Percentiles rank a stretch among this genome's conserved stretches.
Evolutionary conservation across 2,329 filamentous ascomycete species (phyloP).

Genomic region (Magnaporthiopsis poae): DNA sequence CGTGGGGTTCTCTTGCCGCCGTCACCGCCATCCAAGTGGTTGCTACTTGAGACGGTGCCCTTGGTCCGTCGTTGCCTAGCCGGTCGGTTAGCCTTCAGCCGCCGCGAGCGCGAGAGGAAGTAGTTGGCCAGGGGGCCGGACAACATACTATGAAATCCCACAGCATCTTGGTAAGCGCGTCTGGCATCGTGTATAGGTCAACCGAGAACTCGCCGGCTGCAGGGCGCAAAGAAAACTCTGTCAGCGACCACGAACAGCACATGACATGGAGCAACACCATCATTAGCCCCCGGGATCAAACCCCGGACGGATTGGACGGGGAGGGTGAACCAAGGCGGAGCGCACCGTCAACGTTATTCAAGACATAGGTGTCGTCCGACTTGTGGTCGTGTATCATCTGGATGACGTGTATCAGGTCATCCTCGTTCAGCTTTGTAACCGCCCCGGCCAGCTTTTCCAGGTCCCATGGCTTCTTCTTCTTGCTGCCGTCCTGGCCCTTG

Average conservation of each 20-base stretch:
- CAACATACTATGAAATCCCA: constrained; percentile 68
- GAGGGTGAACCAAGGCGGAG: constrained; percentile 7
- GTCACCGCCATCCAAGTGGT: neutral
- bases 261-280: neutral
- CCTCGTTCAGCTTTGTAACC: constrained; percentile 78
- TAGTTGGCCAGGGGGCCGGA: no score
- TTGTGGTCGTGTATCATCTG: constrained; percentile 99
- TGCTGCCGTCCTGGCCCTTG: constrained; percentile 56
- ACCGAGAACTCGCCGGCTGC: constrained; percentile 92
- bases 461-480: constrained; percentile 69
- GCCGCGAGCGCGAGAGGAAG: no score
- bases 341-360: constrained; percentile 92
- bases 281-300: constrained; percentile 16
- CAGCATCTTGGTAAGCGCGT: constrained; percentile 78
- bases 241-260: constrained; percentile 18
- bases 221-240: constrained; percentile 17
- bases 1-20: neutral
- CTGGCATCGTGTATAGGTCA: constrained; percentile 93
- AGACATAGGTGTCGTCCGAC: constrained; percentile 83
- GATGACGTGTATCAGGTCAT: constrained; percentile 87
- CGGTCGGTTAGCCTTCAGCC: neutral
- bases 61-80: constrained; percentile 8
- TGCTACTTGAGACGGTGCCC: constrained; percentile 8
- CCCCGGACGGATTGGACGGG: constrained; percentile 3
- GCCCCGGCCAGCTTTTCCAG: constrained; percentile 96